phyloP scores from a whole-genome alignment of 2,329 filamentous ascomycete genomes.

The Neonectria faginata region DNA sequence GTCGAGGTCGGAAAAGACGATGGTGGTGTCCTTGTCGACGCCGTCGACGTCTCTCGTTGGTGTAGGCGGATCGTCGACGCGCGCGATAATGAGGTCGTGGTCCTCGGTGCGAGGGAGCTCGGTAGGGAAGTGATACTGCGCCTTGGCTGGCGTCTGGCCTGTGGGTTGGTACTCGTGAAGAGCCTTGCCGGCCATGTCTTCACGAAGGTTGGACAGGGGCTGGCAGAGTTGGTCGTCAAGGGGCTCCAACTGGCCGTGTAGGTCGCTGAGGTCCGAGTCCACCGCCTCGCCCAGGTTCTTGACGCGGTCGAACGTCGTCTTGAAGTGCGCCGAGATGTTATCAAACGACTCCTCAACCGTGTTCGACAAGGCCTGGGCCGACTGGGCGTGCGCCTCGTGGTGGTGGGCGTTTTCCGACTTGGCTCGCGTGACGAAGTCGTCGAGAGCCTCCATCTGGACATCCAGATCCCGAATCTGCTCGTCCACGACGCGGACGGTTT shows the following conservation, averaged over 20 bases:
- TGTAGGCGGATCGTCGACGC: conserved; percentile 50
- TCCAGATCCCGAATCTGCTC: conserved; percentile 89
- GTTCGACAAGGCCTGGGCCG: conserved; percentile 72
- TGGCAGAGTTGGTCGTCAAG: conserved; percentile 71
- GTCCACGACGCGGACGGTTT: conserved; percentile 90
- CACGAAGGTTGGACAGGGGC: conserved; percentile 77
- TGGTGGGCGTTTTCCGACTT: conserved; percentile 83
- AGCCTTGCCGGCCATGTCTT: conserved; percentile 71
- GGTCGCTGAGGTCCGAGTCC: conserved; percentile 66
- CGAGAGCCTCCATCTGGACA: conserved; percentile 87
- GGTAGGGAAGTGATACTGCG: conserved; percentile 83
- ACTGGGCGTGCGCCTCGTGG: conserved; percentile 75
- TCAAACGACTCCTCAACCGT: conserved; percentile 80
- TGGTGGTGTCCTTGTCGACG: conserved; percentile 53
- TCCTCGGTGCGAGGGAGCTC: conserved; percentile 78
- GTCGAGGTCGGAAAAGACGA: conserved; percentile 57
- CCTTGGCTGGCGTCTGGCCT: conserved; percentile 86
- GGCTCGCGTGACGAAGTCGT: conserved; percentile 89
- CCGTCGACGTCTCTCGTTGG: conserved; percentile 42
- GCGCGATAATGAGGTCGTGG: conserved; percentile 59
- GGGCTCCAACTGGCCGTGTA: conserved; percentile 71
- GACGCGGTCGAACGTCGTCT: conserved; percentile 74
- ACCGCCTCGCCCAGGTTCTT: conserved; percentile 77
- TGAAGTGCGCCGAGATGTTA: conserved; percentile 77
- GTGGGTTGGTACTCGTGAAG: conserved; percentile 87